Evolutionary conservation across 2,329 filamentous ascomycete species (phyloP).

Genomic region (Teratosphaeria pseudoeucalypti): DNA sequence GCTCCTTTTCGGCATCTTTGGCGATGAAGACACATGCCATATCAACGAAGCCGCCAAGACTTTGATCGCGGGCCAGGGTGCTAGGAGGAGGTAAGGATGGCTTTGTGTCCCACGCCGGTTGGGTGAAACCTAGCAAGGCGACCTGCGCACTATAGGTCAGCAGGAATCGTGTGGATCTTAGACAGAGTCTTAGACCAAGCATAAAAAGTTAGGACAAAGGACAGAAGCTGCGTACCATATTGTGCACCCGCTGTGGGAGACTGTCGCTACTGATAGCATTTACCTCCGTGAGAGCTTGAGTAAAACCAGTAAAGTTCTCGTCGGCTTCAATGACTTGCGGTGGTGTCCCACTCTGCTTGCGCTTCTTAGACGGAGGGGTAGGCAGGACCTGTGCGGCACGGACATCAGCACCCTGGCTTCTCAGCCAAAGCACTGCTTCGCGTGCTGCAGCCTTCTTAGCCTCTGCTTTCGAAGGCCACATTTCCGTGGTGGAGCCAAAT

Average conservation of each 20-base stretch:
- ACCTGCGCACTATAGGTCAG: background rate
- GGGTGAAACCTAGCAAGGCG: background rate
- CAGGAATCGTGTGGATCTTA: background rate
- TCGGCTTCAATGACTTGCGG: background rate
- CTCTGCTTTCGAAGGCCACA: constrained; percentile 31
- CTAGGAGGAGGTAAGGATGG: constrained; percentile 1
- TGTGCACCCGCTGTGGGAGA: constrained; percentile 11
- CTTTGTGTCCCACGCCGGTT: constrained; percentile 11
- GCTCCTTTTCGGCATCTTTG: constrained; percentile 11
- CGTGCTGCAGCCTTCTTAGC: constrained; percentile 33
- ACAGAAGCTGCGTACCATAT: constrained; percentile 14
- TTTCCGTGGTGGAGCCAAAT: constrained; percentile 27
- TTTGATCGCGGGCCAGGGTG: constrained; percentile 1
- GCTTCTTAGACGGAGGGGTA: constrained; percentile 4
- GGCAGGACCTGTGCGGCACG: constrained; percentile 9
- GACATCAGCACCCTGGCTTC: constrained; percentile 17
- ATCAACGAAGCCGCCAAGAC: constrained; percentile 20
- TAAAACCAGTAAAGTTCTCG: constrained; percentile 4
- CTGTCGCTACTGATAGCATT: background rate
- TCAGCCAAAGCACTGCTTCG: constrained; percentile 32
- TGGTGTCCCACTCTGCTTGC: constrained; percentile 3
- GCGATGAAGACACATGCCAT: constrained; percentile 27
- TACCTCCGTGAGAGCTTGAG: constrained; percentile 5
- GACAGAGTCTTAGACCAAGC: background rate
- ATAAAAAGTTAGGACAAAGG: background rate